Evolutionary conservation across 805 yeast species (phyloP), one percentile per base, ranked within the genome.

Genomic region (Candida fluviatilis): DNA sequence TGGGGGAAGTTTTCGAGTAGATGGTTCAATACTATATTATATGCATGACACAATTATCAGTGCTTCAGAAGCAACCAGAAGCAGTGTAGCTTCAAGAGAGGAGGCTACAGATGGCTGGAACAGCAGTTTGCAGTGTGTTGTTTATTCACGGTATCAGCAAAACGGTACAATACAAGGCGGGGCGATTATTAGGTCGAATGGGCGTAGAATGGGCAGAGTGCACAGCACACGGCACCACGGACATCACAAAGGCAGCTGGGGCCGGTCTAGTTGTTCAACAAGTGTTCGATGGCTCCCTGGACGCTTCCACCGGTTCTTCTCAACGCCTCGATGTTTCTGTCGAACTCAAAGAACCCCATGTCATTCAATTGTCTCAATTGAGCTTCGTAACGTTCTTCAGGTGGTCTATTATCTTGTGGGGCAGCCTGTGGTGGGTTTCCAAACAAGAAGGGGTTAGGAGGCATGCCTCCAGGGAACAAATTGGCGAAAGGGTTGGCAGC

Each of bases 221-320:
- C n/a, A n/a, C n/a, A n/a, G n/a, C n/a, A n/a, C n/a, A n/a, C n/a
- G n/a, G n/a, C n/a, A n/a, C n/a, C n/a, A n/a, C n/a, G n/a, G 24
- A 21, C 24, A 21, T 6, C 10, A 6, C 10, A 10, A 21, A 21
- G 8, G 6, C 24, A 21, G 6, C 6, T 6, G 8, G 24, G 24
- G 24, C 24, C 6, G 8, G 6, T 7, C 43, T 42, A 51, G 28
- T 35, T 39, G 38, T 44, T 52, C 41, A 90, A 72, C 50, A 90
- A 67, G 38, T 87, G 85, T 61, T 91, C 97, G 36, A 91, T 72
- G 8, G 99, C 99, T 33, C 97, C 97, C 65, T 91, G 96, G 18
- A 91, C 97, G 46, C 90, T 86, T 6, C 99, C 99, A 24, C 99
- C 99, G 39, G 91, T 80, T 64, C 98, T 80, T 67, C 97, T 80